Evolutionary conservation across 805 yeast species (phyloP), one percentile per base, ranked within the genome.

Genomic region (Saccharomycopsis fodiens): DNA sequence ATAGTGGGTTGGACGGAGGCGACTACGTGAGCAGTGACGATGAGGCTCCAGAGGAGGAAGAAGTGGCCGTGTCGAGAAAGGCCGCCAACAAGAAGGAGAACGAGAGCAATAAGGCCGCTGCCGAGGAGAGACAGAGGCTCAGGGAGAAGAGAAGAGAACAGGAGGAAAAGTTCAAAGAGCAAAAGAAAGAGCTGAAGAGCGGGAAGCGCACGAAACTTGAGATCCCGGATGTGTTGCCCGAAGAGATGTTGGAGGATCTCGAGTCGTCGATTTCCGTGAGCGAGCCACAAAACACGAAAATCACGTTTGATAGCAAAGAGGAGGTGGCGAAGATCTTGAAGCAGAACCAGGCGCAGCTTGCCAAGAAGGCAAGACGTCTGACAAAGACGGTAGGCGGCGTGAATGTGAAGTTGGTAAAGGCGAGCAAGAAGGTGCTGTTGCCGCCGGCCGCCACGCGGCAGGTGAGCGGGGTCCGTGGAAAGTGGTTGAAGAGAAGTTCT

Each of bases 401-500:
- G 21, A 48, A 41, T 23, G 52, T 48, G 30, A 41, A 32, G 32
- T 37, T 48, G 17, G 17, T 41, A 20, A 37, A 41, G 15, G 31
- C 42, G n/a, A 42, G 35, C 19, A 25, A 39, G 17, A 34, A 13
- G 16, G 35, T 32, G 4, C 39, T n/a, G 2, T 22, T 34, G 3
- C 32, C 38, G 19, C 47, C 50, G 27, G 40, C 42, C 12, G 27
- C 46, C 19, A 45, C 39, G 22, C 42, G 20, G n/a, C 23, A 36
- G 3, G 42, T 30, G 5, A 39, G 22, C n/a, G 20, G n/a, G 2
- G 13, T 48, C 25, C 21, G 46, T 10, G 34, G 36, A 5, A 48
- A 45, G 32, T 48, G 52, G 52, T 16, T 48, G 15, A 45, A 48
- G 21, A 20, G 52, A 38, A 23, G 35, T 20, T 48, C 52, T 15